phyloP scores from a whole-genome alignment of 2,329 filamentous ascomycete genomes.

The Diplodia corticola region DNA sequence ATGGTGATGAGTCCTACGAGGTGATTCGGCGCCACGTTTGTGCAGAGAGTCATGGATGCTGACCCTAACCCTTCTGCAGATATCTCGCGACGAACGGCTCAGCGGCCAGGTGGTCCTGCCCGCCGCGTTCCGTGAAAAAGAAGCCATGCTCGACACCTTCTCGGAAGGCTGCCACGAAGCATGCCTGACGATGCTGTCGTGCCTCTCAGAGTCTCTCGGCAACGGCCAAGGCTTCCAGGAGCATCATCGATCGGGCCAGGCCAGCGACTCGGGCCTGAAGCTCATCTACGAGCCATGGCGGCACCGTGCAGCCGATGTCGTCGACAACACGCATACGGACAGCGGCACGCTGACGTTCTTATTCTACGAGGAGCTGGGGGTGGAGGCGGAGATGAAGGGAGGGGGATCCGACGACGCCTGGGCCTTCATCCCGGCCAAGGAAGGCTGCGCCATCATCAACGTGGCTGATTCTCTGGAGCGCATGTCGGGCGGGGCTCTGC shows the following conservation, averaged over 20 bases:
- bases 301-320: background rate
- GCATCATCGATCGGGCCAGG: background rate
- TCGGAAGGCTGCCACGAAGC: background rate
- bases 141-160: background rate
- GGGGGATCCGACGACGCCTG: background rate
- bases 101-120: background rate
- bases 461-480: background rate
- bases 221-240: background rate
- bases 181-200: background rate
- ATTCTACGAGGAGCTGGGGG: background rate
- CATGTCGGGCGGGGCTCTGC: background rate
- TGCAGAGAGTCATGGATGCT: background rate
- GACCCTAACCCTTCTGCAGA: background rate
- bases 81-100: background rate
- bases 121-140: background rate
- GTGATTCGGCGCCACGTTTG: background rate
- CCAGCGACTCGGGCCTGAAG: background rate
- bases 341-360: background rate
- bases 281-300: constrained; percentile 2
- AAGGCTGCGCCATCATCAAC: background rate
- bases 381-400: background rate
- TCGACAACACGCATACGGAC: constrained; percentile 1
- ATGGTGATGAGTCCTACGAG: background rate
- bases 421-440: background rate
- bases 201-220: background rate